Percentiles rank a stretch among this genome's conserved stretches.
phyloP scores from a whole-genome alignment of 164 flowering plant genomes.

The Santalum album region DNA sequence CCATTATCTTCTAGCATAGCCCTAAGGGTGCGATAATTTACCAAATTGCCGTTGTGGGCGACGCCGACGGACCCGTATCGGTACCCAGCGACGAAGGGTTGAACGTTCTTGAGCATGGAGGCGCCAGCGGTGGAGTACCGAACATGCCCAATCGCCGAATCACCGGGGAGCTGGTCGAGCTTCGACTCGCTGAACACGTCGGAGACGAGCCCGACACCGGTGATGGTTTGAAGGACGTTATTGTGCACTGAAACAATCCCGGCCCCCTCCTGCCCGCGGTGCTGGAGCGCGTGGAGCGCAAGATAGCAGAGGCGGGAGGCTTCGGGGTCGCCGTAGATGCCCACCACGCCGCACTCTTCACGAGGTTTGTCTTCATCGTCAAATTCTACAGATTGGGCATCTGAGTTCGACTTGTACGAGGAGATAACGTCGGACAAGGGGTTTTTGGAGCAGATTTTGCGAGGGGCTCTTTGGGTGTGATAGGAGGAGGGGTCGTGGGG shows the following conservation, averaged over 20 bases:
- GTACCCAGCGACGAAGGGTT: too few species aligned
- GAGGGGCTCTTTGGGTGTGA: constrained; percentile 13
- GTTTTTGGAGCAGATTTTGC: constrained; percentile 9
- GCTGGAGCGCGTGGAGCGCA: constrained; percentile 89
- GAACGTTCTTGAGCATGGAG: constrained; percentile 78
- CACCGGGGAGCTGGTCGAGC: constrained; percentile 62
- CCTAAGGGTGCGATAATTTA: too few species aligned
- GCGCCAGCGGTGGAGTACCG: constrained; percentile 89
- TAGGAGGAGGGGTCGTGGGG: constrained; percentile 7
- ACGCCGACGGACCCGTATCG: too few species aligned
- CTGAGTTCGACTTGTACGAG: constrained; percentile 7
- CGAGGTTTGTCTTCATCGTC: constrained; percentile 55
- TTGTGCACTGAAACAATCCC: constrained; percentile 47
- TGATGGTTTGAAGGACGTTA: constrained; percentile 49
- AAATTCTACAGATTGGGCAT: not conserved
- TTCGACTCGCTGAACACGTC: constrained; percentile 74
- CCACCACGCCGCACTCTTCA: constrained; percentile 97
- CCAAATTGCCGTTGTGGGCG: too few species aligned
- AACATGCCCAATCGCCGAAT: too few species aligned
- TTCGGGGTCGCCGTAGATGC: constrained; percentile 84
- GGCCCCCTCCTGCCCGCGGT: constrained; percentile 91
- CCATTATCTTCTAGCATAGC: too few species aligned
- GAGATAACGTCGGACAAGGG: too few species aligned
- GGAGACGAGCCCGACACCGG: constrained; percentile 82
- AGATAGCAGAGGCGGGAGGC: constrained; percentile 74